Percentiles rank a stretch among this genome's conserved stretches.
These are phyloP conservation scores for Salix caprea DNA, from an alignment of 345 rosid genomes.

Conservation along the genomic window DNA sequence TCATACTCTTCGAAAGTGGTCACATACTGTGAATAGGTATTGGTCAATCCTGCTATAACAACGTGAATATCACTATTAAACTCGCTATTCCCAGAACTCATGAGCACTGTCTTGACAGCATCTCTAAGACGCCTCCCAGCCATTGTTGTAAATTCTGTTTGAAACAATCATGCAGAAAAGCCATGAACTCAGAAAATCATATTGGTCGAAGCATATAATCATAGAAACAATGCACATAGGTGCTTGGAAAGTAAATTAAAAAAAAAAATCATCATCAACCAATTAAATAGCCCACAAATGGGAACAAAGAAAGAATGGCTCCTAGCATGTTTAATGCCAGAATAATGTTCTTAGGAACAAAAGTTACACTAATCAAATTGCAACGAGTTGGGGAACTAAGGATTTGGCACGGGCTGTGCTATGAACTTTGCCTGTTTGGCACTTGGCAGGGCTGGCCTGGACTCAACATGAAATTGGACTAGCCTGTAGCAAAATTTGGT, in stretches of 20 bases:
- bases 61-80: slow-evolving; percentile 52
- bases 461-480: not conserved
- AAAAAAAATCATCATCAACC: not conserved
- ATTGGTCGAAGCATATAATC: not conserved
- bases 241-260: not conserved
- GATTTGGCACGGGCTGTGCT: not conserved
- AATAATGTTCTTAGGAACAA: not conserved
- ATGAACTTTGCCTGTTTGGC: not conserved
- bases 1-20: slow-evolving; percentile 93
- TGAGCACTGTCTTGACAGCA: slow-evolving; percentile 69
- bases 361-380: not conserved
- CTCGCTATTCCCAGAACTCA: slow-evolving; percentile 43
- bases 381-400: not conserved
- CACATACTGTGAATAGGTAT: slow-evolving; percentile 87
- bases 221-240: not conserved
- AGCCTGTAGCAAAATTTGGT: not conserved
- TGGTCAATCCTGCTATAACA: slow-evolving; percentile 89
- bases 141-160: slow-evolving; percentile 92
- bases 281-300: not conserved
- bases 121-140: slow-evolving; percentile 99
- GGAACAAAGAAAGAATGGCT: not conserved
- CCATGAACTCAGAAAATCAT: slow-evolving; percentile 1
- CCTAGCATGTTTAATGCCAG: not conserved
- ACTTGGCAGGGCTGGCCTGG: not conserved
- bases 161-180: slow-evolving; percentile 12